Base-by-base conservation (phyloP, 1,139 yeast genomes). In the Scheffersomyces lignicola region DNA sequence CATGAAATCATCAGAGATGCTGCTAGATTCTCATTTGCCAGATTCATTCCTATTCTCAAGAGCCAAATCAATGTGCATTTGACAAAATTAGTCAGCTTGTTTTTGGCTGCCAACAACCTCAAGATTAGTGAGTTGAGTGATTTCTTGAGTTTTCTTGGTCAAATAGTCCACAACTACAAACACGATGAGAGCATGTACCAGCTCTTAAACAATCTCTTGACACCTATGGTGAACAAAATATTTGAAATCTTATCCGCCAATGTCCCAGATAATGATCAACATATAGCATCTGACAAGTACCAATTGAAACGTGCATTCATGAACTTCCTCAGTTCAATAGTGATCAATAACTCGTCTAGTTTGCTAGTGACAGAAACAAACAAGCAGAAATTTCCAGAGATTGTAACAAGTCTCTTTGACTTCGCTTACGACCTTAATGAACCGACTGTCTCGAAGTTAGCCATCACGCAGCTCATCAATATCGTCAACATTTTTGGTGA, bases 111-210 rank as follows among this genome's bases (percentile, higher is more conserved):
- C n/a, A 78, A 76, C 32, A 74, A 78, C 50, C 60, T 83, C 45
- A 78, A 75, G 41, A 62, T 76, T 7, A 60, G 69, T 32, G 98
- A 92, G 55, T 63, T 90, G 53, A 73, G 77, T 30, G 96, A 88
- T 52, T 89, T 94, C 54, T 63, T 89, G 38, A 77, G 92, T 33
- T 92, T 92, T 55, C 65, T 92, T 47, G 94, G 96, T 6, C 97
- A 92, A 60, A 76, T 92, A 42, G 78, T 85, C 32, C 97, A 92
- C 58, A 76, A 72, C 48, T 88, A 83, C 59, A 77, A 79, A 49
- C 67, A 69, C 31, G 83, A 85, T 47, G 80, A 77, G 29, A 75
- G 73, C 32, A 78, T 90, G 37, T 88, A 84, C 56, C 81, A 80
- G 48, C 67, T 94, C 59, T 69, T 92, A 42, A 80, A 83, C 49